A percentile compares a stretch with the other conserved stretches of the same genome.
Conservation (phyloP, 306 rosid species). For the Carpinus fangiana region DNA sequence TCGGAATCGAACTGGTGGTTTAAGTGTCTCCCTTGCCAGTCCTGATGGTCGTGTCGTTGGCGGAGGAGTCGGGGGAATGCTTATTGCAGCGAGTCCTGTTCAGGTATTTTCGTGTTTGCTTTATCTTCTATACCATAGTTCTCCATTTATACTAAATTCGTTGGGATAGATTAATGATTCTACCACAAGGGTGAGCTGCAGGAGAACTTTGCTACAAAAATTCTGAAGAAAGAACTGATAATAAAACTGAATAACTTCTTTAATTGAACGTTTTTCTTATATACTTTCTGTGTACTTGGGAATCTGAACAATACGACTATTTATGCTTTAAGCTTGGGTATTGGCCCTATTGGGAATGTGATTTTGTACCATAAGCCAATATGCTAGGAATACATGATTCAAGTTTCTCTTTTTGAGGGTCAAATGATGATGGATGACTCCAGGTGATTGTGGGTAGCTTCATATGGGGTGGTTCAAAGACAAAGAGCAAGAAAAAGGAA, state of each 20-base stretch:
- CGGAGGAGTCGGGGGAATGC: slow-evolving; percentile 86
- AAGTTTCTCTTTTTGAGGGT: slow-evolving; percentile 7
- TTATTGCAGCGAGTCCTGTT: slow-evolving; percentile 83
- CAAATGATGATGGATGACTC: slow-evolving; percentile 25
- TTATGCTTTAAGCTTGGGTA: not conserved
- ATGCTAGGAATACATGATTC: not conserved
- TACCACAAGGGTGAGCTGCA: not conserved
- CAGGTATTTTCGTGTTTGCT: slow-evolving; percentile 55
- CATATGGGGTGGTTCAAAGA: slow-evolving; percentile 72
- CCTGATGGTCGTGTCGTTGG: slow-evolving; percentile 92
- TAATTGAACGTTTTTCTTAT: too few relatives aligned
- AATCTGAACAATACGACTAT: not conserved
- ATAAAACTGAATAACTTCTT: too few relatives aligned
- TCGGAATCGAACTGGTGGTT: slow-evolving; percentile 67
- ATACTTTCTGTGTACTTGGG: too few relatives aligned
- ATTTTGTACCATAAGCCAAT: not conserved
- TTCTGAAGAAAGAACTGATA: not conserved
- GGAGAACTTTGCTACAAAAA: not conserved
- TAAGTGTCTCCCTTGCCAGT: slow-evolving; percentile 84
- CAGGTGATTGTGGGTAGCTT: slow-evolving; percentile 97
- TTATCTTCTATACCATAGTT: slow-evolving; percentile 8
- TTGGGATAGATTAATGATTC: not conserved
- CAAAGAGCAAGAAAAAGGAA: slow-evolving; percentile 68
- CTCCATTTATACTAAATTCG: not conserved
- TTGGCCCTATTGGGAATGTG: not conserved